These are phyloP conservation scores for Myriosclerotinia curreyana DNA, from an alignment of 2,329 filamentous ascomycete species.

Conservation along the genomic window DNA sequence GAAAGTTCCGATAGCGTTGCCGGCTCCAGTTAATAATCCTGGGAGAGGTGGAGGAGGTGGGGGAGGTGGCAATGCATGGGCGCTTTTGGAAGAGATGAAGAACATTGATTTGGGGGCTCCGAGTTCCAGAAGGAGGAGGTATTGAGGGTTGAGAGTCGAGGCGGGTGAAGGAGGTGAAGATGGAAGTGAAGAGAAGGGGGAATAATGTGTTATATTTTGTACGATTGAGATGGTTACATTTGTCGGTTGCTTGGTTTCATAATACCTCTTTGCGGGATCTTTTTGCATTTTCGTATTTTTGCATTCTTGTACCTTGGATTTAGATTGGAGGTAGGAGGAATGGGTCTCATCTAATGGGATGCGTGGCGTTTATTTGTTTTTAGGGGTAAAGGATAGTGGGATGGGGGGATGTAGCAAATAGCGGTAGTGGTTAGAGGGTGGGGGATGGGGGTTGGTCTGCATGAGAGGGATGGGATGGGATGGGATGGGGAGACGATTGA, in stretches of 20 bases:
- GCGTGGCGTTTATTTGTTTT: too few relatives aligned
- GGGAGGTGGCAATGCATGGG: too few relatives aligned
- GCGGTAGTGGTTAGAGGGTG: too few relatives aligned
- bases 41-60: neutral
- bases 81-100: slow-evolving; percentile 69
- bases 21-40: slow-evolving; percentile 2
- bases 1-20: slow-evolving; percentile 57
- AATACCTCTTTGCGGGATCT: slow-evolving; percentile 2
- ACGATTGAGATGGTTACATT: slow-evolving; percentile 6
- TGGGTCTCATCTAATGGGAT: too few relatives aligned
- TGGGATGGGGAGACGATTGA: too few relatives aligned
- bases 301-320: slow-evolving; percentile 3
- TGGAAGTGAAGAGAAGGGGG: neutral
- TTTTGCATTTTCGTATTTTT: neutral
- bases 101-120: slow-evolving; percentile 64
- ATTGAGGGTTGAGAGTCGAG: neutral
- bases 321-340: too few relatives aligned
- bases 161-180: neutral
- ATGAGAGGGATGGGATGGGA: too few relatives aligned
- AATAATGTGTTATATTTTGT: slow-evolving; percentile 15
- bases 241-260: neutral
- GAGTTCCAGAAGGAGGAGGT: slow-evolving; percentile 39
- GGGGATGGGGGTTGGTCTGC: too few relatives aligned
- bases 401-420: too few relatives aligned
- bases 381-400: too few relatives aligned